A percentile compares a stretch with the other conserved stretches of the same genome.
phyloP scores from a whole-genome alignment of 495 filamentous ascomycete species.

The Neurospora sp. region DNA sequence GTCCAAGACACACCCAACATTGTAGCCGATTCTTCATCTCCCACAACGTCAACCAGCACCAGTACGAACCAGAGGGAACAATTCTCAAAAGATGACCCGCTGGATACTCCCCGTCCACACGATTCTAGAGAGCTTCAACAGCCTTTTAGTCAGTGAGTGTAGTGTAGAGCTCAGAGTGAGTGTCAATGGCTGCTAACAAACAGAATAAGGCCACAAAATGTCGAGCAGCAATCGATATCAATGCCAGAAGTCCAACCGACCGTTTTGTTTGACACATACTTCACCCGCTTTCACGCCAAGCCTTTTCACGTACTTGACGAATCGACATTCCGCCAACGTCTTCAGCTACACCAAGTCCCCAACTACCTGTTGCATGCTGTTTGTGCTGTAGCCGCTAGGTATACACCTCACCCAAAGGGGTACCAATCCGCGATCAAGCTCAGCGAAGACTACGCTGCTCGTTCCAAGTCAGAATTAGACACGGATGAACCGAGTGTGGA shows the following conservation, averaged over 20 bases:
- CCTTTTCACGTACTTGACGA: conserved; percentile 74
- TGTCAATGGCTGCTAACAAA: background rate
- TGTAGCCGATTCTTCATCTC: conserved; percentile 9
- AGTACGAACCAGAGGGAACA: background rate
- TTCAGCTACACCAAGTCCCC: conserved; percentile 57
- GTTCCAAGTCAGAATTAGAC: conserved; percentile 59
- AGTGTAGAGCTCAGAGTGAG: background rate
- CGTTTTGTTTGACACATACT: conserved; percentile 64
- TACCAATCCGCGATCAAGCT: conserved; percentile 49
- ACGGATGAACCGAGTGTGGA: conserved; percentile 72
- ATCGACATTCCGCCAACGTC: conserved; percentile 51
- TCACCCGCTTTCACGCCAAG: conserved; percentile 64
- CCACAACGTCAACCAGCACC: conserved; percentile 3
- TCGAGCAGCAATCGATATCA: background rate
- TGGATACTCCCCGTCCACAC: background rate
- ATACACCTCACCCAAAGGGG: conserved; percentile 50
- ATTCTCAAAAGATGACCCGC: background rate
- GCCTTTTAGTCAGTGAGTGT: background rate
- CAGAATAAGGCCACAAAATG: background rate
- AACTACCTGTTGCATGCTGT: conserved; percentile 56
- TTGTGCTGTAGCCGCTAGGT: conserved; percentile 60
- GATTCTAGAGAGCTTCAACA: background rate
- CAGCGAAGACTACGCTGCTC: conserved; percentile 58
- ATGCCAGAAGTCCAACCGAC: conserved; percentile 37
- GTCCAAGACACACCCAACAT: conserved; percentile 19